Percentiles rank a stretch among this genome's conserved stretches.
Conservation (phyloP, 139 green algal genomes). For the Trebouxia sp. region DNA sequence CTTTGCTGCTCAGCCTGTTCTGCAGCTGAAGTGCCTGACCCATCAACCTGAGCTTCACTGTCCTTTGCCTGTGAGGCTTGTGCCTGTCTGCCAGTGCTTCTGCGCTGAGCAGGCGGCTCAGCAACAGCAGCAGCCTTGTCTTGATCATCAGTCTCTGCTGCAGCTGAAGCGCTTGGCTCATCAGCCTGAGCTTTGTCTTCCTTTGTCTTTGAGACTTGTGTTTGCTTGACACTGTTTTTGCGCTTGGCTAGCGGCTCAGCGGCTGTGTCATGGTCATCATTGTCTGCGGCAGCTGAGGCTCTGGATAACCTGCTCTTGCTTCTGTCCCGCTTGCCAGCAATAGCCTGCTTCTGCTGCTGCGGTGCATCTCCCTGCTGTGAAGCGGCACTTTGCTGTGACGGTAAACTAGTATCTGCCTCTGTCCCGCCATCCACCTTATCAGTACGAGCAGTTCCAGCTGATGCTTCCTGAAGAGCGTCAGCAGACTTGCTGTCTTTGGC, state of each 20-base stretch:
- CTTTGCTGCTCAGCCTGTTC: not conserved
- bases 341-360: not conserved
- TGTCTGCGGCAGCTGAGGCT: not conserved
- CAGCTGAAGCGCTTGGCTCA: no score
- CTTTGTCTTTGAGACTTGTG: no score
- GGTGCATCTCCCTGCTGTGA: not conserved
- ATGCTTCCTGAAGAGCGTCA: not conserved
- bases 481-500: no score
- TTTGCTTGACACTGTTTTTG: not conserved
- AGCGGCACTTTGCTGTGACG: not conserved
- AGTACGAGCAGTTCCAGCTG: not conserved
- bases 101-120: no score
- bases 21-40: not conserved
- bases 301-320: conserved; percentile 14
- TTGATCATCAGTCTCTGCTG: not conserved
- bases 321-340: not conserved
- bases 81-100: not conserved
- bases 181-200: not conserved
- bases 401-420: no score
- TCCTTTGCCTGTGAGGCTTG: not conserved
- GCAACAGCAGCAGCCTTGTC: no score
- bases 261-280: not conserved
- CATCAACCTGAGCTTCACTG: not conserved
- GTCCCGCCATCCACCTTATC: not conserved
- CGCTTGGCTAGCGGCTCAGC: not conserved